Conservation (phyloP, 2,329 filamentous ascomycete genomes). For the Fusarium anguioides region DNA sequence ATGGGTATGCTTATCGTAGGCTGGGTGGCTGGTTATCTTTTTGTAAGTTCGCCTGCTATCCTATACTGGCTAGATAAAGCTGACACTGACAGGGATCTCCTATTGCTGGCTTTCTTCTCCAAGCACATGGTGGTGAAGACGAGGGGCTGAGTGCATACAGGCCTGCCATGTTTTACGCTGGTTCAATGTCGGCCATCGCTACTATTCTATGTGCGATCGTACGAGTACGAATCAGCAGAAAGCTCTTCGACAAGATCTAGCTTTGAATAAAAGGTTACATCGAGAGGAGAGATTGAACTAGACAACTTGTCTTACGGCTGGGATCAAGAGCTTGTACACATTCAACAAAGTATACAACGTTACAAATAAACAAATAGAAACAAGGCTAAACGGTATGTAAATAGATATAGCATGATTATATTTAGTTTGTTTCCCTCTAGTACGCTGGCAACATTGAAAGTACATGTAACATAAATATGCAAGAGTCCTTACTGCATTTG, state of each 20-base stretch:
- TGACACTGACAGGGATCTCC: constrained; percentile 60
- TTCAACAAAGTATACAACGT: too few species aligned
- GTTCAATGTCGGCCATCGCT: constrained; percentile 40
- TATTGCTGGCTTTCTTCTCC: constrained; percentile 69
- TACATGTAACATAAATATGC: too few species aligned
- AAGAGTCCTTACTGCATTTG: too few species aligned
- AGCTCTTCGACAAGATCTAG: constrained; percentile 6
- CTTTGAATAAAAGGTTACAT: rapidly evolving
- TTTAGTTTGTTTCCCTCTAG: too few species aligned
- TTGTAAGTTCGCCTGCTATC: constrained; percentile 54
- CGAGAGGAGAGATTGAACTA: too few species aligned
- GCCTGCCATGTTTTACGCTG: constrained; percentile 72
- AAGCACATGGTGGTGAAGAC: constrained; percentile 63
- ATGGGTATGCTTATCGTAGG: constrained; percentile 72
- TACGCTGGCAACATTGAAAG: too few species aligned
- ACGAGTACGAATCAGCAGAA: constrained; percentile 24
- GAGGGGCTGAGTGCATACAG: constrained; percentile 64
- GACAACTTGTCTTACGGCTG: too few species aligned
- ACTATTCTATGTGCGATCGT: constrained; percentile 14
- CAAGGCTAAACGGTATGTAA: too few species aligned
- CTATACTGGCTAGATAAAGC: neutral
- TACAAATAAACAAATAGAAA: too few species aligned
- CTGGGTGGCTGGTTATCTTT: constrained; percentile 70
- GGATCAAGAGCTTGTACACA: too few species aligned
- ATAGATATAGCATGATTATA: too few species aligned